Evolutionary conservation across 371 early-diverging fungal genomes (phyloP).

Genomic region (Fennellomyces sp.): DNA sequence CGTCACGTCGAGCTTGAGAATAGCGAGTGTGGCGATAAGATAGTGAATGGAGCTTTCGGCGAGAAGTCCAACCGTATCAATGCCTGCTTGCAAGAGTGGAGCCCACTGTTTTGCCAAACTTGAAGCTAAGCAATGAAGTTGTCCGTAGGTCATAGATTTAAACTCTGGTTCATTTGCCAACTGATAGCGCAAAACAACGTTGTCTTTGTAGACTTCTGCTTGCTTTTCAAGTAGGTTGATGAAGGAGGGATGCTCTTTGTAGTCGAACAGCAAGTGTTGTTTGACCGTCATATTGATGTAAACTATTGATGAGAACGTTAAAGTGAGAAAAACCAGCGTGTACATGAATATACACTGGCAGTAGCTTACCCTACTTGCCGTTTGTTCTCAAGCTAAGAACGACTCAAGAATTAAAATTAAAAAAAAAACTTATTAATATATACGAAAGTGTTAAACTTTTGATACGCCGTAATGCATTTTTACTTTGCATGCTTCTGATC

Average conservation of each 20-base stretch:
- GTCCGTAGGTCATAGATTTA: constrained; percentile 21
- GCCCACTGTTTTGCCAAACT: constrained; percentile 29
- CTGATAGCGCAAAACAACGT: background rate
- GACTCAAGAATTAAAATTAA: too few relatives aligned
- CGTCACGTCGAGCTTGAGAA: constrained; percentile 19
- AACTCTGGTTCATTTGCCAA: background rate
- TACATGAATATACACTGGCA: too few relatives aligned
- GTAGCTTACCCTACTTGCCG: too few relatives aligned
- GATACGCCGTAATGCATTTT: too few relatives aligned
- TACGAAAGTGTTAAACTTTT: too few relatives aligned
- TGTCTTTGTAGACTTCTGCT: background rate
- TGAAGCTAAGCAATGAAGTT: constrained; percentile 25
- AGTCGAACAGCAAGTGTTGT: background rate
- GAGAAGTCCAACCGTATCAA: constrained; percentile 17
- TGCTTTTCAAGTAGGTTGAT: constrained; percentile 9
- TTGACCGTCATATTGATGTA: background rate
- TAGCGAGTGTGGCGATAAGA: constrained; percentile 21
- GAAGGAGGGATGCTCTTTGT: constrained; percentile 5
- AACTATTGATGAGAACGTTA: too few relatives aligned
- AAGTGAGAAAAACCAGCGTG: too few relatives aligned
- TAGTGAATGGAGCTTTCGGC: constrained; percentile 21
- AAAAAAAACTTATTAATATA: too few relatives aligned
- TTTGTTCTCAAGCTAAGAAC: too few relatives aligned
- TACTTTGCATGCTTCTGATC: too few relatives aligned
- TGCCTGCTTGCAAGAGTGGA: background rate